Conservation (phyloP, 352 stramenopile genomes). For the Thraustochytrium sp. region DNA sequence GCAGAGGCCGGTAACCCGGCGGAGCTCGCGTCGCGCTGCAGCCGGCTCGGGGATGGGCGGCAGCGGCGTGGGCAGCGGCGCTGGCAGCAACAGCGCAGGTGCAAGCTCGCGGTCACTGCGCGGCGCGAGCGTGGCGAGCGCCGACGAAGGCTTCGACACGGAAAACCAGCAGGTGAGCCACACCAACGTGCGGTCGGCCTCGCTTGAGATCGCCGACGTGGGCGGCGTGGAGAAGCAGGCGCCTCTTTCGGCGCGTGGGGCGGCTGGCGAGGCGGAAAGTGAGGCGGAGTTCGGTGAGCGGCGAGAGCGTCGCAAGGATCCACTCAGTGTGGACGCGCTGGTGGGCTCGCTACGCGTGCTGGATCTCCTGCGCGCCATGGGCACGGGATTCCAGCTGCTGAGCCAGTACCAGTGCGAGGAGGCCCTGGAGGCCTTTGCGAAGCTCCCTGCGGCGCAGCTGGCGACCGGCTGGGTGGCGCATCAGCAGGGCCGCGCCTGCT, state of each 20-base stretch:
- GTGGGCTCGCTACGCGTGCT: conserved; percentile 1
- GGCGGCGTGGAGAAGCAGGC: neutral
- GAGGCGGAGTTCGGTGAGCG: neutral
- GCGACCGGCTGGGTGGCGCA: conserved; percentile 87
- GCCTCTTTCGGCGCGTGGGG: too few species aligned
- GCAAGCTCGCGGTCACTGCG: too few species aligned
- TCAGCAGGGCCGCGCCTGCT: conserved; percentile 85
- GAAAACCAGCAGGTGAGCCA: neutral
- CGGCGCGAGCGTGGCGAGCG: too few species aligned
- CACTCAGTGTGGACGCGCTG: neutral
- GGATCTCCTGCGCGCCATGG: neutral
- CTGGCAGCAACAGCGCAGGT: neutral
- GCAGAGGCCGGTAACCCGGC: neutral
- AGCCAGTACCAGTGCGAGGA: conserved; percentile 69
- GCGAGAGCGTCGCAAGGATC: neutral
- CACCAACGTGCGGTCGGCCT: neutral
- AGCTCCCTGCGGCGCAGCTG: conserved; percentile 70
- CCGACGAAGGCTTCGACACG: too few species aligned
- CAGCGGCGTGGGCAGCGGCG: neutral
- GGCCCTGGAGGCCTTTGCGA: conserved; percentile 75
- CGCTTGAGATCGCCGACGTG: neutral
- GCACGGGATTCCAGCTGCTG: neutral
- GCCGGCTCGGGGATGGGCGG: too few species aligned
- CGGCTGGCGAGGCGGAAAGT: neutral
- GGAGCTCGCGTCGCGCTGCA: neutral